Base-by-base conservation (phyloP, 2,329 filamentous ascomycete species). In the Epicoccum sorghinum region DNA sequence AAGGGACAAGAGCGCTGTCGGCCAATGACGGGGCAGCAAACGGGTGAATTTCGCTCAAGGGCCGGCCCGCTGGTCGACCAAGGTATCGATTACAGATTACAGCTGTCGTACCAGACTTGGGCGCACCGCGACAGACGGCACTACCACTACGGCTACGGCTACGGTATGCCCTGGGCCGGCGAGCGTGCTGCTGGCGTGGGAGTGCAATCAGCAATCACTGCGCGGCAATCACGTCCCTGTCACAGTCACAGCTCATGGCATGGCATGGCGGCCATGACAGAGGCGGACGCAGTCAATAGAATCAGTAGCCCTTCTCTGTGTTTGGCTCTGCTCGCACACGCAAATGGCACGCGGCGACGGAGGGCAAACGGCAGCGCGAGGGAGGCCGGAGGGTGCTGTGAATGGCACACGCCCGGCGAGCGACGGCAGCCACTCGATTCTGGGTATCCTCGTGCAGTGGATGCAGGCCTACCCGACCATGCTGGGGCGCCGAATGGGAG, bases 391-490 rank as follows among this genome's bases (percentile, higher is more conserved):
- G 47, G 29, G 38, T 24, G 30, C 39, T 25, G 44, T 47, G 35
- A 39, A 45, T 32, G 41, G 48, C 48, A 45, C 41, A 44, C 38
- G 41, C 32, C 33, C 22, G 33, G 33, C 33, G 10, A 18, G 42
- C 39, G 51, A 46, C 51, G 50, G 46, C 46, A 55, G 46, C 52
- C 52, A 55, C 52, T 55, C 42, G 42, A 50, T 55, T 40, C 40
- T 23, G 36, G 23, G 35, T 22, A 37, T 10, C 23, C 37, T 46
- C 37, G 43, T 42, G 59, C 45, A 54, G 54, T 67, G 63, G 18
- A 62, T 70, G 69, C 69, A 72, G 49, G 60, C 55, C 56, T 69
- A 70, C 71, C 71, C 70, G 69, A 72, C 68, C 57, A 44, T 55
- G 61, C 64, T 47, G 68, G 57, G 70, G 70, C 70, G 64, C 59